Evolutionary conservation across 441 rosid genomes (phyloP).

Genomic region (Erodium moschatum): DNA sequence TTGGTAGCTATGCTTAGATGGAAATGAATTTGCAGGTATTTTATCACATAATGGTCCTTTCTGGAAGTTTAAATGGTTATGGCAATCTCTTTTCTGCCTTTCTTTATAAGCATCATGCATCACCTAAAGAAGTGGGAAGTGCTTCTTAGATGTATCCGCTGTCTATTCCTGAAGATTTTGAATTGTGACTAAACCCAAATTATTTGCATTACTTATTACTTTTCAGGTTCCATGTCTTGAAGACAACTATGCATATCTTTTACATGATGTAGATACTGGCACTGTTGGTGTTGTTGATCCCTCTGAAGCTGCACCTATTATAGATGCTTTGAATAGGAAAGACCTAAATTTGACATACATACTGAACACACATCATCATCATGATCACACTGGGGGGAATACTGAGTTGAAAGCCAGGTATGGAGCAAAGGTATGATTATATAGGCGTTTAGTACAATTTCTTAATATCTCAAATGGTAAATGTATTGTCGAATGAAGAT

Average conservation of each 20-base stretch:
- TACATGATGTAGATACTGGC: slow-evolving; percentile 86
- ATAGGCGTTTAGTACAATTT: not conserved
- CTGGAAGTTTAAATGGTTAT: not conserved
- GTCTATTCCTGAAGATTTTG: not conserved
- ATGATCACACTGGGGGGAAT: slow-evolving; percentile 85
- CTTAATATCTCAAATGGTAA: not conserved
- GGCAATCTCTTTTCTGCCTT: not conserved
- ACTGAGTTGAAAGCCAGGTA: slow-evolving; percentile 85
- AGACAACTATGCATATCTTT: slow-evolving; percentile 86
- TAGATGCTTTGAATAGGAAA: slow-evolving; percentile 67
- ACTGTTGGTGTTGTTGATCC: slow-evolving; percentile 99
- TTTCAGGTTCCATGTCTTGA: slow-evolving; percentile 78
- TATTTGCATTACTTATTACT: not conserved
- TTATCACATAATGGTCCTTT: not conserved
- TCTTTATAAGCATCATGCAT: not conserved
- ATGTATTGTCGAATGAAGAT: not conserved
- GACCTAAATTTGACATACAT: slow-evolving; percentile 77
- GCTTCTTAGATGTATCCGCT: not conserved
- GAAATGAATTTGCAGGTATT: not conserved
- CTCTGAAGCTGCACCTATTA: slow-evolving; percentile 71
- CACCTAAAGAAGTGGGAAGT: not conserved
- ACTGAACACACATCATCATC: slow-evolving; percentile 84
- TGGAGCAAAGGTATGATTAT: slow-evolving; percentile 82
- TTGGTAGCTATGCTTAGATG: not conserved
- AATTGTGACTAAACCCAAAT: not conserved